phyloP scores from a whole-genome alignment of 2,329 filamentous ascomycete genomes.

The Xylariaceae sp. region DNA sequence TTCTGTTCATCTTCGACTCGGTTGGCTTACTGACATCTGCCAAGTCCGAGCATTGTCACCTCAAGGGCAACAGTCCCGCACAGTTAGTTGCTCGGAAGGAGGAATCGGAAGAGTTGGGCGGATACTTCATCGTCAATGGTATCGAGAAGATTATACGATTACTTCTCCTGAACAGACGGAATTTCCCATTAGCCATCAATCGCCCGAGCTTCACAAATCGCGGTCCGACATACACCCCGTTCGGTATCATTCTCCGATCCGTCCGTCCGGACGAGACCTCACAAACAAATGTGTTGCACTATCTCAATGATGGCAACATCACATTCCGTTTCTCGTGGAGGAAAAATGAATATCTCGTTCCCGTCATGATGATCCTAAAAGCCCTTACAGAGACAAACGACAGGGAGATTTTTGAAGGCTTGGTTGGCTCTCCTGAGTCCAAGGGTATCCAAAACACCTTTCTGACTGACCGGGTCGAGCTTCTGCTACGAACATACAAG shows the following conservation, averaged over 20 bases:
- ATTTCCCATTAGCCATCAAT: conserved; percentile 92
- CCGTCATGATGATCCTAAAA: conserved; percentile 95
- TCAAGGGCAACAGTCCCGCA: conserved; percentile 79
- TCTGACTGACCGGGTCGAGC: conserved; percentile 88
- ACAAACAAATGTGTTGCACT: conserved; percentile 95
- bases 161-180: conserved; percentile 83
- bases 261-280: conserved; percentile 97
- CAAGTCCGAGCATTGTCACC: conserved; percentile 80
- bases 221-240: conserved; percentile 82
- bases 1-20: no score
- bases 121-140: conserved; percentile 96
- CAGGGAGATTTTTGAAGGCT: conserved; percentile 89
- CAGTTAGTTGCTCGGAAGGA: conserved; percentile 83
- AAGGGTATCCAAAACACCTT: conserved; percentile 84
- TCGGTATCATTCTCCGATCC: conserved; percentile 85
- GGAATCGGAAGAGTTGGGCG: conserved; percentile 92
- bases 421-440: conserved; percentile 74
- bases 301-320: conserved; percentile 90
- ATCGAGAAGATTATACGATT: conserved; percentile 96
- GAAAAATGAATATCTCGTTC: conserved; percentile 95
- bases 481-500: conserved; percentile 91
- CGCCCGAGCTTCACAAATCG: conserved; percentile 86
- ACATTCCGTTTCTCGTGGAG: conserved; percentile 97
- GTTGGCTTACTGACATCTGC: not conserved
- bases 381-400: conserved; percentile 95